These are phyloP conservation scores for Microbotryum intermedium DNA, from an alignment of 1,284 basidiomycete genomes.

Conservation along the genomic window DNA sequence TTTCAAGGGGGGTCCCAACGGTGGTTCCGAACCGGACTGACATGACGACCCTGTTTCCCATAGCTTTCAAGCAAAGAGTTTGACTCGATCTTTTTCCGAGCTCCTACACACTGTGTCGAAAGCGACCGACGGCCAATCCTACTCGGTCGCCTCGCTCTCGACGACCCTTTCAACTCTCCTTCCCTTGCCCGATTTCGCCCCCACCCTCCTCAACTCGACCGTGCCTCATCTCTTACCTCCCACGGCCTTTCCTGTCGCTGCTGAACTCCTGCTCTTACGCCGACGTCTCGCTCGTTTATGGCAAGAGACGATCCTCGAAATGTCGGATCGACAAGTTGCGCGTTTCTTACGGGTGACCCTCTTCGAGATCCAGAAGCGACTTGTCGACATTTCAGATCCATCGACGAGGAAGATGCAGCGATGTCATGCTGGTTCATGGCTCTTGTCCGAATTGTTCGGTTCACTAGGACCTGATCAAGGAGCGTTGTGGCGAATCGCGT, in stretches of 20 bases:
- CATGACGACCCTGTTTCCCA: no score
- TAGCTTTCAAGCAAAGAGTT: background rate
- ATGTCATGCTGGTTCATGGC: background rate
- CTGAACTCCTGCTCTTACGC: slow-evolving; percentile 3
- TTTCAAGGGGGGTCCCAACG: background rate
- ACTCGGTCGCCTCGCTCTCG: background rate
- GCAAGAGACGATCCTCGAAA: background rate
- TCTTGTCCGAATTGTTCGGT: slow-evolving; percentile 13
- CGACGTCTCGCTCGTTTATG: slow-evolving; percentile 8
- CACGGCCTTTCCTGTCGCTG: slow-evolving; percentile 2
- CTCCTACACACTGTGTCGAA: slow-evolving; percentile 11
- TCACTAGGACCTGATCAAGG: background rate
- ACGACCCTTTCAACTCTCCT: background rate
- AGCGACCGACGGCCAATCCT: background rate
- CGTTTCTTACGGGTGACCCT: slow-evolving; percentile 14
- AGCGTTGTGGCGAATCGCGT: background rate
- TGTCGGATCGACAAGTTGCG: slow-evolving; percentile 9
- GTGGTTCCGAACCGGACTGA: background rate
- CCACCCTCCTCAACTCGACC: background rate
- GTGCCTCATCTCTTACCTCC: slow-evolving; percentile 9
- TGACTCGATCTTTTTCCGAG: background rate
- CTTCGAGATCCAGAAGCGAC: background rate
- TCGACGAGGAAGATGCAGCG: background rate
- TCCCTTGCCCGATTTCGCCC: background rate
- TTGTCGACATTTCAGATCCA: background rate